Evolutionary conservation across 2,329 filamentous ascomycete species (phyloP), one percentile per base, ranked within the genome.

Genomic region (Colletotrichum sp.): DNA sequence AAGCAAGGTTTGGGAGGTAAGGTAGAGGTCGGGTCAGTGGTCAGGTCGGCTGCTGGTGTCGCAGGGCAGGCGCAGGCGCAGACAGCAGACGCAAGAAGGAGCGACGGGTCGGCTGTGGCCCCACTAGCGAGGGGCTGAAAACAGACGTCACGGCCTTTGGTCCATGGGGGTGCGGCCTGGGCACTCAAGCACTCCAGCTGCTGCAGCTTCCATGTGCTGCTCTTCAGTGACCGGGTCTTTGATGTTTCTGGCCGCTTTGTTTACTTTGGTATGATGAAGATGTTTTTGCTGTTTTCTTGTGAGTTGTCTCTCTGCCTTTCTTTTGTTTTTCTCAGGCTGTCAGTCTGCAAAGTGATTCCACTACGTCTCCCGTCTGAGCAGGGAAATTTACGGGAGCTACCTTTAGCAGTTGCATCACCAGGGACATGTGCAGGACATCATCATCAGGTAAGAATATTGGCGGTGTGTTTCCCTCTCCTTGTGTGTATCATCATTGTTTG

Each of bases 41-140:
- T 66, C 44, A 70, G 71, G 57, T 65, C 9, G 36, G 59, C 21
- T 32, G 64, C 26, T n/a, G 24, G 39, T 44, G 65, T 74, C 57
- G 65, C 70, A 76, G 64, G 55, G 71, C 65, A 60, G 49, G 62
- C 44, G 49, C 18, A 28, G 72, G 30, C 55, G 52, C 52, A 10
- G 32, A 44, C 21, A 28, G 28, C 34, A 65, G 60, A 52, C 44
- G 10, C 44, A 52, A 3, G 44, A 39, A 64, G 55, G 70, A 39
- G 59, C 39, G 59, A 73, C 60, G 73, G 64, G 34, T 65, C 70
- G 32, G 70, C 70, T 73, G 64, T 67, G 49, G 59, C 63, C 28
- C 71, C 72, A 76, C 73, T 76, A 76, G 71, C 71, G 71, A 72
- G 75, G 75, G 71, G 75, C 71, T 75, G 71, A 74, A 73, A 76